Base-by-base conservation (phyloP, 176 grass and related monocot genomes). In the Eragrostis nindensis region DNA sequence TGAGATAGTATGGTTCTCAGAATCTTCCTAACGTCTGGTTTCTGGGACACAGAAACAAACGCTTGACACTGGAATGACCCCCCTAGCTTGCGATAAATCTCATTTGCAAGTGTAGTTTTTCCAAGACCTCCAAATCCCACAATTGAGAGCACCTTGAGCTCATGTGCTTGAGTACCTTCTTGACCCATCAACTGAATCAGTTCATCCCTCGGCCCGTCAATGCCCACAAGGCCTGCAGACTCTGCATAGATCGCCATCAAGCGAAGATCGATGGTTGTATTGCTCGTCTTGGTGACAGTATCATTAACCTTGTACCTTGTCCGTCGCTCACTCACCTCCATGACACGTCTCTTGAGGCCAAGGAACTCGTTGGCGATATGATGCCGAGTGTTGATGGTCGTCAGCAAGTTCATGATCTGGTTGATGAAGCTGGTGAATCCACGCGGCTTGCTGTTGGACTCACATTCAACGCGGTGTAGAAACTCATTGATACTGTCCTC, bases 401-500 rank as follows among this genome's bases (percentile, higher is more conserved):
- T 71, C 4, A 81, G 0, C 6, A 62, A 17, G 1, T n/a, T 61
- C 3, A 36, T 22, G 54, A 25, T 47, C 67, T 18, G 71, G 0
- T 22, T 21, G 18, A 81, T 61, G 54, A 81, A 71, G 1, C 67
- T 66, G 7, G 2, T 81, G 6, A 81, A 81, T 1, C 66, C 39
- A 6, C 6, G 25, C 0, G 53, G 11, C 6, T 47, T 46, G 40
- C 53, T 36, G 25, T 47, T 8, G 11, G 79, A 60, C 16, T 81
- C 12, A 1, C 2, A 7, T 14, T 48, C 26, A 0, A 60, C 9
- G 0, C 16, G 53, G 22, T 45, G 66, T 24, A 60, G 21, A 50
- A 70, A 80, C 22, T 80, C 78, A 2, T 43, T 36, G 16, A 80
- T 9, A 1, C 50, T 70, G 5, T 80, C 62, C 45, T 79, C 61